phyloP scores from a whole-genome alignment of 2,329 filamentous ascomycete species.

The Clarireedia homoeocarpa region DNA sequence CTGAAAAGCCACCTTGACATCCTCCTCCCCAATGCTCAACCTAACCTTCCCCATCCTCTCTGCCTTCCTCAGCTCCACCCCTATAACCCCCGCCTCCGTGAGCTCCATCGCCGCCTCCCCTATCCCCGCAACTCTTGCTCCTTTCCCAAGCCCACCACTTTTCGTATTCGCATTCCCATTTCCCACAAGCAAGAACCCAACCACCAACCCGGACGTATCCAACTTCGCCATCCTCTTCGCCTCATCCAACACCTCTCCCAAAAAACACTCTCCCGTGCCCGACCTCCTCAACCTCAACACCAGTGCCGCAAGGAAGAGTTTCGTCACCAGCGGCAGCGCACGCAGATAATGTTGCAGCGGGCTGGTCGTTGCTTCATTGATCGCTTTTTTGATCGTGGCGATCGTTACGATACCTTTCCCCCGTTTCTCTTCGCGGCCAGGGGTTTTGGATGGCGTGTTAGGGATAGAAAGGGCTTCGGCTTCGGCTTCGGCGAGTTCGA shows the following conservation, averaged over 20 bases:
- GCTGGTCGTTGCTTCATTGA: constrained; percentile 88
- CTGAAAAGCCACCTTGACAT: constrained; percentile 76
- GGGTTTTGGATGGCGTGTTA: constrained; percentile 54
- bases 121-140: constrained; percentile 48
- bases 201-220: constrained; percentile 50
- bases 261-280: constrained; percentile 77
- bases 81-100: constrained; percentile 79
- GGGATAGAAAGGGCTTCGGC: constrained; percentile 33
- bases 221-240: constrained; percentile 60
- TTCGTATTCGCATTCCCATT: background rate
- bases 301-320: constrained; percentile 78
- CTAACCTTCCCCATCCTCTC: constrained; percentile 84
- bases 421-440: constrained; percentile 28
- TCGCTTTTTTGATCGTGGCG: constrained; percentile 85
- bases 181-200: constrained; percentile 43
- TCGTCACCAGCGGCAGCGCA: constrained; percentile 70
- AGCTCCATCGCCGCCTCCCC: constrained; percentile 72
- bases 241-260: constrained; percentile 87
- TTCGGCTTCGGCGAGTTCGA: constrained; percentile 86
- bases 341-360: constrained; percentile 86
- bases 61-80: constrained; percentile 70
- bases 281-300: constrained; percentile 72
- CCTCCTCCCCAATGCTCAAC: constrained; percentile 80
- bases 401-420: constrained; percentile 66
- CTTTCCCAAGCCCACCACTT: background rate